Base-by-base conservation (phyloP, 129 eudicot genomes). In the Rutidosis leptorrhynchoides region DNA sequence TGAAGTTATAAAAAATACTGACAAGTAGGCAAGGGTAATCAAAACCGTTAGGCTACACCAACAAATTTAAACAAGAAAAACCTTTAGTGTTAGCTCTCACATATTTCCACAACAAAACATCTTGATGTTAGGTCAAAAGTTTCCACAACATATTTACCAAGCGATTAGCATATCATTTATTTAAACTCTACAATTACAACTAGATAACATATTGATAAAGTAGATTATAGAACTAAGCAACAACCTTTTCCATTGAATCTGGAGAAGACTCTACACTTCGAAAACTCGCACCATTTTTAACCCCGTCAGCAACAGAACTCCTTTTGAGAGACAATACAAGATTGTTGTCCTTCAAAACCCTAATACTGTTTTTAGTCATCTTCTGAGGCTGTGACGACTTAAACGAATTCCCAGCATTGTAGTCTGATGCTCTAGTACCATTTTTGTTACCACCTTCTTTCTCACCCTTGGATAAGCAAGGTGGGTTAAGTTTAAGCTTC, bases 331-430 rank as follows among this genome's bases (percentile, higher is more conserved):
- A 62, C 73, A 74, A 70, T 45, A 73, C 30, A 66, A 71, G 83
- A 49, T 80, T 65, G 19, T 74, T 82, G n/a, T 82, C 89, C 61
- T 78, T 83, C 74, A 86, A 28, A 62, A 68, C 70, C 80, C 72
- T 72, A 45, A 83, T 62, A 68, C 69, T 84, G 64, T 83, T 71
- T 76, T 88, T 84, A 25, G 90, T 84, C 79, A 95, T 78, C 79
- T 84, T 79, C 37, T 92, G 84, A 69, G 91, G 88, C 54, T 89
- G 95, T 58, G 84, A 78, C 21, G 80, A 80, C 65, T 60, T 60
- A 32, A 32, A 25, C 30, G 48, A 32, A 60, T n/a, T 60, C 15
- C 37, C 63, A 3, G 5, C 63, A 27, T 60, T 60, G 27, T 19
- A 30, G 6, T 60, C 65, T 60, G 65, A 60, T 32, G 48, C 65